Percentiles rank a stretch among this genome's conserved stretches.
These are phyloP conservation scores for Yamadazyma philogaea DNA, from an alignment of 805 yeast species.

Conservation along the genomic window DNA sequence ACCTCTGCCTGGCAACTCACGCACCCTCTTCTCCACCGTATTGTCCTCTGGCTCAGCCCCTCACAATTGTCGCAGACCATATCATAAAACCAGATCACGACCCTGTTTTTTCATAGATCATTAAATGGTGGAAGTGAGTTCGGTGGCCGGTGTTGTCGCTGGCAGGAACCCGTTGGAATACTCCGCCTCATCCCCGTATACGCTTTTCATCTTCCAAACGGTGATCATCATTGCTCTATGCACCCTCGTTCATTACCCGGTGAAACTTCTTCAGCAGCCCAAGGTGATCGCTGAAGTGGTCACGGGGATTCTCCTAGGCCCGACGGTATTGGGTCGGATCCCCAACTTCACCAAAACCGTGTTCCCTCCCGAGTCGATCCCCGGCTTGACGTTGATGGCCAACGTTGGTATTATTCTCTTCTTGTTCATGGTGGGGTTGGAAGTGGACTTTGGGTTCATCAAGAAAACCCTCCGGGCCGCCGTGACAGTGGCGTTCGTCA, in stretches of 20 bases:
- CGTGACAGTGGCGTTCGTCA: conserved; percentile 61
- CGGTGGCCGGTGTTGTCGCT: conserved; percentile 66
- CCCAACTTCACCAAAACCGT: conserved; percentile 64
- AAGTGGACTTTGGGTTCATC: conserved; percentile 68
- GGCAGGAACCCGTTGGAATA: conserved; percentile 70
- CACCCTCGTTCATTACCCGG: conserved; percentile 57
- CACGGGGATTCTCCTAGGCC: conserved; percentile 73
- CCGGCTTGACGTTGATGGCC: conserved; percentile 64
- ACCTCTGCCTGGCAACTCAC: no score
- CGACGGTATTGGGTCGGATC: conserved; percentile 68
- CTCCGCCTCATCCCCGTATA: conserved; percentile 56
- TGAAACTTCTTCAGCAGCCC: conserved; percentile 66
- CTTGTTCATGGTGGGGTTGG: conserved; percentile 74
- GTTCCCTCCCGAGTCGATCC: conserved; percentile 61
- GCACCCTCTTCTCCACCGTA: no score
- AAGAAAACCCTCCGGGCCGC: conserved; percentile 61
- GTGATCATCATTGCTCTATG: conserved; percentile 58
- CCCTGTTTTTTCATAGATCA: no score
- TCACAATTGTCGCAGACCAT: no score
- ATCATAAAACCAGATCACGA: no score
- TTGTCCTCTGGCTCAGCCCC: no score
- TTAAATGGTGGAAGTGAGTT: conserved; percentile 23
- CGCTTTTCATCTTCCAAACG: conserved; percentile 69
- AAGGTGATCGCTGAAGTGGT: conserved; percentile 79
- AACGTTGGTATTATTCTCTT: conserved; percentile 73